Percentiles rank a stretch among this genome's conserved stretches.
Evolutionary conservation across 768 basidiomycete species (phyloP).

Genomic region (Cystobasidium ongulense): DNA sequence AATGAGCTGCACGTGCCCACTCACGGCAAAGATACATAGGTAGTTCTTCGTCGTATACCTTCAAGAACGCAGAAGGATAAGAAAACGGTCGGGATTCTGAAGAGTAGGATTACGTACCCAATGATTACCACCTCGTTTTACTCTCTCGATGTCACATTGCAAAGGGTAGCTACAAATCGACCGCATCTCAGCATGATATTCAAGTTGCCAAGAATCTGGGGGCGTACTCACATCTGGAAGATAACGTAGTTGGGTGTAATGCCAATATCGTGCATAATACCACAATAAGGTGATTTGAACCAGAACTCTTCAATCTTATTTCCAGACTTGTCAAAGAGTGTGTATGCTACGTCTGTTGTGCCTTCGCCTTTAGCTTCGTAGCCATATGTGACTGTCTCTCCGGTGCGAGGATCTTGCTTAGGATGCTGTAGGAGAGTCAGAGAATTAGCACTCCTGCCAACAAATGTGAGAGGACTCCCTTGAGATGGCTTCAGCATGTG

Average conservation of each 20-base stretch:
- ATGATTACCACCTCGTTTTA: constrained; percentile 33
- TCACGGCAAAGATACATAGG: constrained; percentile 17
- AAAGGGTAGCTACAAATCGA: neutral
- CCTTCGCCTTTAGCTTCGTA: constrained; percentile 31
- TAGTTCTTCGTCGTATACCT: constrained; percentile 26
- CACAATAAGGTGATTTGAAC: constrained; percentile 25
- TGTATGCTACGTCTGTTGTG: constrained; percentile 22
- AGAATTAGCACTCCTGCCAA: too few relatives aligned
- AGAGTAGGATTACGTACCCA: constrained; percentile 1
- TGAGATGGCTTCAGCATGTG: neutral
- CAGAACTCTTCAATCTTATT: constrained; percentile 31
- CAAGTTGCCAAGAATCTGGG: neutral
- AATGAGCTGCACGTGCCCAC: neutral
- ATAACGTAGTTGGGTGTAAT: constrained; percentile 33
- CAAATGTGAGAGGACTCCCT: too few relatives aligned
- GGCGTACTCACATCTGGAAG: constrained; percentile 19
- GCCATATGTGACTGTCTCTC: neutral
- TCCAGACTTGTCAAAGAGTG: constrained; percentile 12
- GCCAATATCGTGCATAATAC: constrained; percentile 32
- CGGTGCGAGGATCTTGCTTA: neutral
- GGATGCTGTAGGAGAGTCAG: neutral
- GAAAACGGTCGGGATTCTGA: neutral
- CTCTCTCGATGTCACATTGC: constrained; percentile 1
- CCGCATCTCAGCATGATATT: neutral
- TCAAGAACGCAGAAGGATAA: too few relatives aligned